Base-by-base conservation (phyloP, 495 filamentous ascomycete species). In the Parmelia sp. region DNA sequence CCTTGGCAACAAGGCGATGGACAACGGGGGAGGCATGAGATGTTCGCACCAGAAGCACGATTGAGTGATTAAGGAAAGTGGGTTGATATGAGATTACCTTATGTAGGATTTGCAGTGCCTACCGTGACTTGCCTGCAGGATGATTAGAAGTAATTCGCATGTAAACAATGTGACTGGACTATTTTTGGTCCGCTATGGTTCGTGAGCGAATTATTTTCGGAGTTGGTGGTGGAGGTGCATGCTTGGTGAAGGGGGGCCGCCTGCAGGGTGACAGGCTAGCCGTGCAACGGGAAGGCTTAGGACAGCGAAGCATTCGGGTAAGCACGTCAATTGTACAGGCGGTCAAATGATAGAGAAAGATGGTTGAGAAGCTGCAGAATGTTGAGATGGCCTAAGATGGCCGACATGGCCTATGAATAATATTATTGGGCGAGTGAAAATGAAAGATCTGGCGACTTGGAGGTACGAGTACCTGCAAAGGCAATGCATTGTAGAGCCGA, bases 11-110 rank as follows among this genome's bases (percentile, higher is more conserved):
- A 27, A n/a, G 19, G 5, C 31, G 49, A 53, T 53, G 25, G 25
- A 53, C 49, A 31, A n/a, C 31, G 49, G 25, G 49, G 49, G 25
- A 53, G 49, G 27, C 49, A 53, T 53, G 49, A 23, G 49, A 31
- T 31, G 8, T 1, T 7, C 29, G 0, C 15, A 19, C n/a, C 29
- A 53, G 12, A 53, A 53, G 49, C 49, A 53, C 17, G 25, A 53
- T 31, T 31, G 27, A 5, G 31, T 31, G 2, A 31, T 17, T 53
- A 25, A 14, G 1, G 49, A 7, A 23, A 31, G 17, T 9, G 27
- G 0, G 49, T 17, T 29, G 27, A 12, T 3, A 53, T 31, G 49
- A 31, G 27, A 31, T 19, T 19, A 53, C 31, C n/a, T 25, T 31
- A 53, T 53, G 49, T 53, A 49, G 12, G 25, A 25, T n/a, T n/a